Base-by-base conservation (phyloP, 768 basidiomycete species). In the Phanerodontia chrysosporium region DNA sequence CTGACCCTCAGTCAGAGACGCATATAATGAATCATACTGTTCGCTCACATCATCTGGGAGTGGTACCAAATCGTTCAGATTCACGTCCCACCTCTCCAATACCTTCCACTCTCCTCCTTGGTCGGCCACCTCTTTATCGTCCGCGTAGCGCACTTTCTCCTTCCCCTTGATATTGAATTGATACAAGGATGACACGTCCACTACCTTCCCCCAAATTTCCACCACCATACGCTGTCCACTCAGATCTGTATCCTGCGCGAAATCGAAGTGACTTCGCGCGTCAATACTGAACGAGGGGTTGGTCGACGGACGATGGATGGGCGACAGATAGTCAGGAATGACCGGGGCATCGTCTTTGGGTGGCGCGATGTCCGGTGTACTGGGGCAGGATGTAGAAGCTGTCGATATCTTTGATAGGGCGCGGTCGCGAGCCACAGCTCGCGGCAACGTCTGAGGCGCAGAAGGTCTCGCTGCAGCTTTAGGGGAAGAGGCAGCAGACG, bases 261-360 rank as follows among this genome's bases (percentile, higher is more conserved):
- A 86, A 51, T 86, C 84, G 27, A 70, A 72, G 30, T 75, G 70
- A 5, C 79, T 75, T 14, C 67, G 73, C 7, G 78, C 69, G 65
- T 94, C 85, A 18, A 90, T 73, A 0, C 77, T 56, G 65, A 93
- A 96, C 24, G 76, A 71, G 0, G 95, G 95, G 69, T 93, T 90
- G 0, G 89, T 94, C 1, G 94, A 95, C 3, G 92, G 89, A 24
- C 76, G 79, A 69, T 94, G 93, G 51, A 91, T 78, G 0, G 83
- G 79, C 1, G 94, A 96, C 49, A 93, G 79, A 70, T 86, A 95
- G 66, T 90, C 82, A 2, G 90, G 84, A 10, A 72, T 67, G 49
- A 9, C 57, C 56, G 56, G 67, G 57, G 35, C 61, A 10, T 32
- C 49, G 28, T 51, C 49, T 32, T 30, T 51, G 28, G n/a, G 49